Base-by-base conservation (phyloP, 2,329 filamentous ascomycete genomes). In the Neurospora sp. region DNA sequence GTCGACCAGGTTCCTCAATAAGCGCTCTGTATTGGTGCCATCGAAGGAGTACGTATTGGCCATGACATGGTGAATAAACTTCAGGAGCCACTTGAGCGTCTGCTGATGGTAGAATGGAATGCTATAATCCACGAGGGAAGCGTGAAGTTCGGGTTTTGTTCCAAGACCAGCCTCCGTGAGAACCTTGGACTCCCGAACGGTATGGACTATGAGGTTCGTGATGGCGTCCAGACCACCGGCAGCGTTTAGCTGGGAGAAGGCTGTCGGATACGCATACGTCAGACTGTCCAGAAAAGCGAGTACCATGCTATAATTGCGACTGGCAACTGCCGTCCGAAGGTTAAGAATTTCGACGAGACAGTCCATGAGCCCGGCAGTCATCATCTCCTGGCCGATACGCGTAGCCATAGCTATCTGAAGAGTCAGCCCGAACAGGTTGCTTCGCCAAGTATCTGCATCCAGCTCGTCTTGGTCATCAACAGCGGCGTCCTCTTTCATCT, bases 1-100 rank as follows among this genome's bases (percentile, higher is more conserved):
- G 79, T 99, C 96, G 66, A 97, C 96, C 71, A 99, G 82, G 77
- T 98, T 99, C 69, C 96, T 89, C 75, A 99, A 84, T 5, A 97
- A 83, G 41, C 96, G 91, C 78, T 98, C 96, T 69, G 94, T 95
- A 70, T 94, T 96, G 15, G 52, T 62, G 70, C 91, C 92, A 69
- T 92, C 86, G 72, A 85, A 87, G 43, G 83, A 83, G 73, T 85
- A 88, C 79, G 83, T 90, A 85, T 85, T 96, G 80, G 81, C 91
- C 90, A 98, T 97, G 82, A 98, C 91, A 78, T 98, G 94, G 75
- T 97, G 94, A 72, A 97, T 91, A 77, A 98, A 97, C 79, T 97
- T 97, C 79, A 99, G 91, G 65, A 97, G 84, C 88, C 92, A 96
- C 77, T 96, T 94, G 38, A 99, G 84, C 19, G 93, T 95, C 79